These are phyloP conservation scores for Paracoccidioides brasiliensis DNA, from an alignment of 2,329 filamentous ascomycete genomes.

Conservation along the genomic window DNA sequence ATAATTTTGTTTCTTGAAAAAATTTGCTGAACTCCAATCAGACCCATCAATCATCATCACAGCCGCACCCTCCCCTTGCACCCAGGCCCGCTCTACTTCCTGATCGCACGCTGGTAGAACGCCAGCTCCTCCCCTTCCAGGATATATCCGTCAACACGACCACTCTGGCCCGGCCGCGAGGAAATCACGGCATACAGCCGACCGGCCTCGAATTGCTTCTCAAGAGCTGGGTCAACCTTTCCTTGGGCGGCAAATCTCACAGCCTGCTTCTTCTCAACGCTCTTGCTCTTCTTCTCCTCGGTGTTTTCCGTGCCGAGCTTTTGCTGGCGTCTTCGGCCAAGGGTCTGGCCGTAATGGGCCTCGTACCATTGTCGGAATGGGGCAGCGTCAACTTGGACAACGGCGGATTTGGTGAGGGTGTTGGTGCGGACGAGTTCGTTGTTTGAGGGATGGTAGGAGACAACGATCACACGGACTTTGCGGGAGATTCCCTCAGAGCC, in stretches of 20 bases:
- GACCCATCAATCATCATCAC: conserved; percentile 2
- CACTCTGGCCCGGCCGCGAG: conserved; percentile 90
- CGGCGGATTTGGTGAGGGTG: conserved; percentile 97
- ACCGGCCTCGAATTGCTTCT: conserved; percentile 99
- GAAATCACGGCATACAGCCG: conserved; percentile 89
- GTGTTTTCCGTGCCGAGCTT: conserved; percentile 43
- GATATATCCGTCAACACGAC: conserved; percentile 93
- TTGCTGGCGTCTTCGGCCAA: conserved; percentile 85
- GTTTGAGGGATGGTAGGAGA: conserved; percentile 99
- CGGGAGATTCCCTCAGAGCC: conserved; percentile 93
- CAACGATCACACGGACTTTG: conserved; percentile 98
- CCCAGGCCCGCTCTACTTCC: conserved; percentile 58
- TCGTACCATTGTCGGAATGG: conserved; percentile 99
- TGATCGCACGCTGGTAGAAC: conserved; percentile 99
- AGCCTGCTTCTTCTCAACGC: conserved; percentile 92
- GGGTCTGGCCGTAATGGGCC: conserved; percentile 87
- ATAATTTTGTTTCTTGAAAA: conserved; percentile 18
- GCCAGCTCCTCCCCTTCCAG: conserved; percentile 98
- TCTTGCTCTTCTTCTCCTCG: conserved; percentile 83
- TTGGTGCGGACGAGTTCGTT: conserved; percentile 99
- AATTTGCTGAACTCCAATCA: conserved; percentile 28
- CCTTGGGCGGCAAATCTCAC: conserved; percentile 66
- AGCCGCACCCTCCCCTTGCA: not conserved
- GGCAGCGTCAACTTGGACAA: conserved; percentile 96
- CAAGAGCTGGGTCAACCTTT: conserved; percentile 85